phyloP scores from a whole-genome alignment of 1,284 basidiomycete genomes.

The Marasmius sp. region DNA sequence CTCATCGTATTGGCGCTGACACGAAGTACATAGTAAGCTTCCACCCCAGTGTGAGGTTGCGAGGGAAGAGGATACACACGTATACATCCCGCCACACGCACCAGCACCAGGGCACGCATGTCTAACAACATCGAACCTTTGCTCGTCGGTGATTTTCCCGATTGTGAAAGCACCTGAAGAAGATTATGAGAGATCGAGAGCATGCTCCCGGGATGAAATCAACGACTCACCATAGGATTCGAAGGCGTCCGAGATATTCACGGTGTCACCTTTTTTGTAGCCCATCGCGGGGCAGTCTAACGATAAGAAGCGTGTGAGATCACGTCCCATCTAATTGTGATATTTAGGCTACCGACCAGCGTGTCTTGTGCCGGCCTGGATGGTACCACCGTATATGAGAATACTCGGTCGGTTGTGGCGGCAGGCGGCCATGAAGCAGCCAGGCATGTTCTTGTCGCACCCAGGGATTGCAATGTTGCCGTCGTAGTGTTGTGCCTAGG shows the following conservation, averaged over 20 bases:
- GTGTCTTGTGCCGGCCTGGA: constrained; percentile 72
- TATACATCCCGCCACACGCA: constrained; percentile 85
- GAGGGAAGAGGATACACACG: constrained; percentile 36
- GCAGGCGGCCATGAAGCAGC: constrained; percentile 81
- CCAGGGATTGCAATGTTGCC: constrained; percentile 83
- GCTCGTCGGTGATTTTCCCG: constrained; percentile 74
- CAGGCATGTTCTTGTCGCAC: constrained; percentile 97
- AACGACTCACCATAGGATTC: constrained; percentile 67
- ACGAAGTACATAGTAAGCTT: neutral
- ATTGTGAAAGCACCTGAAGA: constrained; percentile 67
- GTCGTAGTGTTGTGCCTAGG: constrained; percentile 81
- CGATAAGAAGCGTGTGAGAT: neutral
- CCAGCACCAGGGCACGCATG: constrained; percentile 82
- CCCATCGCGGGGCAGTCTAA: constrained; percentile 78
- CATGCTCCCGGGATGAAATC: neutral
- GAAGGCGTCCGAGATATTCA: constrained; percentile 83
- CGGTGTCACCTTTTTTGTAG: constrained; percentile 74
- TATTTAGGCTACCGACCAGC: constrained; percentile 37
- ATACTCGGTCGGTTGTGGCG: constrained; percentile 86
- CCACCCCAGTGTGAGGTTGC: neutral
- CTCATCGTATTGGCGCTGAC: constrained; percentile 85
- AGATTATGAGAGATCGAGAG: neutral
- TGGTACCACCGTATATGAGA: constrained; percentile 85
- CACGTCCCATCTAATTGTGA: neutral
- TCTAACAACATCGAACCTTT: constrained; percentile 78